phyloP scores from a whole-genome alignment of 164 flowering plant genomes.

The Taxillus chinensis region DNA sequence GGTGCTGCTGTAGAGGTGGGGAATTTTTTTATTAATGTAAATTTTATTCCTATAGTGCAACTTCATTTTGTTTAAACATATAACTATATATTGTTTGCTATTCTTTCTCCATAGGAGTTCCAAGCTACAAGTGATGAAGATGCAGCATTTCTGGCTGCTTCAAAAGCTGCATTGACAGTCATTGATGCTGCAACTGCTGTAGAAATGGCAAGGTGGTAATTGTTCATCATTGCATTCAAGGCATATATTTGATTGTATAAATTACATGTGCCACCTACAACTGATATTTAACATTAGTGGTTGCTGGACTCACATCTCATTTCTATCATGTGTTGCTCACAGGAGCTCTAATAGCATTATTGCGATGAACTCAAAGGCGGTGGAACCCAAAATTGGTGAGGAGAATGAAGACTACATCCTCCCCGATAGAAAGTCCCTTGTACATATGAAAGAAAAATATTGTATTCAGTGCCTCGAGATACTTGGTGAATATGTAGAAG shows the following conservation, averaged over 20 bases:
- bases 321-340: slow-evolving; percentile 10
- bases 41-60: too few relatives aligned
- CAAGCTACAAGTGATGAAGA: slow-evolving; percentile 59
- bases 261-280: background rate
- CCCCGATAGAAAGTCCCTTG: slow-evolving; percentile 51
- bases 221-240: background rate
- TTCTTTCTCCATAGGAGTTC: slow-evolving; percentile 37
- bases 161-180: slow-evolving; percentile 79
- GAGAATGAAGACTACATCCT: slow-evolving; percentile 56
- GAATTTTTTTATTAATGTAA: background rate
- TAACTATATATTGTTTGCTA: too few relatives aligned
- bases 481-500: slow-evolving; percentile 93
- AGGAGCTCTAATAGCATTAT: slow-evolving; percentile 32
- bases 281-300: background rate
- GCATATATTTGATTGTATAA: background rate
- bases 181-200: slow-evolving; percentile 79
- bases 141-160: slow-evolving; percentile 84
- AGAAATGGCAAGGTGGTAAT: slow-evolving; percentile 60
- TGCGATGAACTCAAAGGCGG: slow-evolving; percentile 12
- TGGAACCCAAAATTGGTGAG: slow-evolving; percentile 43
- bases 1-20: slow-evolving; percentile 78
- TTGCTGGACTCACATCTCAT: background rate
- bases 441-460: slow-evolving; percentile 65
- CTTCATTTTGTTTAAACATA: too few relatives aligned
- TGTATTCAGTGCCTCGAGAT: slow-evolving; percentile 86